These are phyloP conservation scores for Colletotrichum noveboracense DNA, from an alignment of 2,329 filamentous ascomycete genomes.

Conservation along the genomic window DNA sequence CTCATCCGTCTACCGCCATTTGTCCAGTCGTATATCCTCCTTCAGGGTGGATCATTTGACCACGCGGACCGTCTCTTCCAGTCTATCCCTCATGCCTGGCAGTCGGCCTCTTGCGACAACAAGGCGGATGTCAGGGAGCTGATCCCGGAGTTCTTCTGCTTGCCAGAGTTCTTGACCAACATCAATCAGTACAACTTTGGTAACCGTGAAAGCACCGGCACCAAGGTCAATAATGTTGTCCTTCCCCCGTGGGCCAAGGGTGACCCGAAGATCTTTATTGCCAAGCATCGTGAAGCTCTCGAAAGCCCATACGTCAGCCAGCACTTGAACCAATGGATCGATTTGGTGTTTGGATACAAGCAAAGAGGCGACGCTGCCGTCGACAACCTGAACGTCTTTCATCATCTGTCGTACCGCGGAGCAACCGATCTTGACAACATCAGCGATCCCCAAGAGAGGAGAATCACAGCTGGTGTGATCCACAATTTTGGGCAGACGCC, in stretches of 20 bases:
- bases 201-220: slow-evolving; percentile 78
- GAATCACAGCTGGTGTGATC: slow-evolving; percentile 93
- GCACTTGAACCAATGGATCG: slow-evolving; percentile 93
- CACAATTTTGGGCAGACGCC: slow-evolving; percentile 99
- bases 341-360: slow-evolving; percentile 92
- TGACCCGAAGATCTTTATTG: slow-evolving; percentile 93
- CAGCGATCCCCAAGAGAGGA: slow-evolving; percentile 82
- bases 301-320: slow-evolving; percentile 93
- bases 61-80: slow-evolving; percentile 96
- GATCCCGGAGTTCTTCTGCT: slow-evolving; percentile 96
- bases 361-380: slow-evolving; percentile 92
- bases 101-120: slow-evolving; percentile 85
- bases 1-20: slow-evolving; percentile 95
- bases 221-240: slow-evolving; percentile 82
- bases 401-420: slow-evolving; percentile 93
- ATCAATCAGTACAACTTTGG: slow-evolving; percentile 96
- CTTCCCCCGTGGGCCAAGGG: slow-evolving; percentile 98
- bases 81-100: slow-evolving; percentile 90
- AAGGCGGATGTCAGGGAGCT: slow-evolving; percentile 95
- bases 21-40: slow-evolving; percentile 90
- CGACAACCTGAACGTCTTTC: slow-evolving; percentile 93
- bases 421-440: slow-evolving; percentile 93
- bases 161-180: slow-evolving; percentile 95
- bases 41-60: slow-evolving; percentile 96
- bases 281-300: slow-evolving; percentile 92